phyloP scores from a whole-genome alignment of 1,139 yeast species.

The Kodamaea fungicola region DNA sequence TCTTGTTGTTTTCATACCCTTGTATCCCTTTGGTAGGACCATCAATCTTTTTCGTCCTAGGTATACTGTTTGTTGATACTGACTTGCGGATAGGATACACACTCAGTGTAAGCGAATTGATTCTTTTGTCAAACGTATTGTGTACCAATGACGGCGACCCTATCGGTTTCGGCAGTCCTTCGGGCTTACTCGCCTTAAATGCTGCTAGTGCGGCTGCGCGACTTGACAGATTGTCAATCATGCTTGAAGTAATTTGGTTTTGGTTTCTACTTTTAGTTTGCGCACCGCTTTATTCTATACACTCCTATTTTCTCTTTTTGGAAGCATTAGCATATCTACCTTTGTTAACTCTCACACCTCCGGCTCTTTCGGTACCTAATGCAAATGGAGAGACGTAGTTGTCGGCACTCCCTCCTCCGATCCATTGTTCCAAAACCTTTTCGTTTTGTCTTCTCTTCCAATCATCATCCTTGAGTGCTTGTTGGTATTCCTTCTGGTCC shows the following conservation, averaged over 20 bases:
- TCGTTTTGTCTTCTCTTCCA: conserved; percentile 89
- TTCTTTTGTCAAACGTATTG: no score
- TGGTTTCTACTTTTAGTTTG: background rate
- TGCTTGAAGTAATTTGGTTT: background rate
- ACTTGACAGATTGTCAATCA: conserved; percentile 11
- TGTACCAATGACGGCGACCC: no score
- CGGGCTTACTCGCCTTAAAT: conserved; percentile 12
- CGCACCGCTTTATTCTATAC: background rate
- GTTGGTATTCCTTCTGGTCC: conserved; percentile 91
- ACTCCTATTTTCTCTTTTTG: conserved; percentile 31
- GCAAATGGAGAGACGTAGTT: conserved; percentile 87
- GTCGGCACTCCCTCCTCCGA: conserved; percentile 94
- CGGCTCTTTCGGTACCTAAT: conserved; percentile 56
- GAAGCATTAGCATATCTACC: conserved; percentile 78
- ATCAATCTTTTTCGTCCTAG: background rate
- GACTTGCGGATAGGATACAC: background rate
- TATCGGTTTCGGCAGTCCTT: background rate
- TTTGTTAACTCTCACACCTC: conserved; percentile 76
- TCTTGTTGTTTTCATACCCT: no score
- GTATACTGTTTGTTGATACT: background rate
- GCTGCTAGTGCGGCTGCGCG: conserved; percentile 23
- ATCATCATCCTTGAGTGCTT: conserved; percentile 80
- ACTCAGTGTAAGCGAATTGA: no score
- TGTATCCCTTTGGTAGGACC: no score
- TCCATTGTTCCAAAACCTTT: conserved; percentile 80